These are phyloP conservation scores for Mytilinidion resinicola DNA, from an alignment of 495 filamentous ascomycete genomes.

Conservation along the genomic window DNA sequence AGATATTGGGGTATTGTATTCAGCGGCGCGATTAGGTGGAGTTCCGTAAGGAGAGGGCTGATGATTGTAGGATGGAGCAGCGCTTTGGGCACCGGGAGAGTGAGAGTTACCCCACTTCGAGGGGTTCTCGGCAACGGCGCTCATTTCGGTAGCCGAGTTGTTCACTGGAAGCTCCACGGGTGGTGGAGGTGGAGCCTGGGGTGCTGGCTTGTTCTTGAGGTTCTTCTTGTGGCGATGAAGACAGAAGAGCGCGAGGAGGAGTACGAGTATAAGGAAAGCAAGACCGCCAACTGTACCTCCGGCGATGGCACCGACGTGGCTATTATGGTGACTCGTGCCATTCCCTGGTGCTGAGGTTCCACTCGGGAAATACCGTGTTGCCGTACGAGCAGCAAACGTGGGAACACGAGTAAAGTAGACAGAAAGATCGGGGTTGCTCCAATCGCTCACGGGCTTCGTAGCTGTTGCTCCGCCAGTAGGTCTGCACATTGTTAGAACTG, in stretches of 20 bases:
- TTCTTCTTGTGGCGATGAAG: slow-evolving; percentile 27
- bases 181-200: slow-evolving; percentile 1
- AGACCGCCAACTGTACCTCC: slow-evolving; percentile 32
- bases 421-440: slow-evolving; percentile 28
- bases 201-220: slow-evolving; percentile 5
- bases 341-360: slow-evolving; percentile 14
- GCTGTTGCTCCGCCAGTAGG: slow-evolving; percentile 38
- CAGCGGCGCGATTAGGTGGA: background rate
- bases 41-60: background rate
- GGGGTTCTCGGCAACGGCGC: slow-evolving; percentile 7
- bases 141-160: slow-evolving; percentile 19
- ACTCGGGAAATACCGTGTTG: slow-evolving; percentile 21
- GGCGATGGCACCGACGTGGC: slow-evolving; percentile 29
- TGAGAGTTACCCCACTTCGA: background rate
- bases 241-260: slow-evolving; percentile 27
- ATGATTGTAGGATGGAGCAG: background rate
- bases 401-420: slow-evolving; percentile 33
- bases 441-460: slow-evolving; percentile 29
- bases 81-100: background rate
- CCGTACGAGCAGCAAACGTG: slow-evolving; percentile 15
- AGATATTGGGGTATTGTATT: background rate
- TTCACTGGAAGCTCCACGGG: slow-evolving; percentile 22
- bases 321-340: background rate
- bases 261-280: slow-evolving; percentile 22
- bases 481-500: slow-evolving; percentile 17